Base-by-base conservation (phyloP, 208 protist genomes). In the Crithidia sp. region DNA sequence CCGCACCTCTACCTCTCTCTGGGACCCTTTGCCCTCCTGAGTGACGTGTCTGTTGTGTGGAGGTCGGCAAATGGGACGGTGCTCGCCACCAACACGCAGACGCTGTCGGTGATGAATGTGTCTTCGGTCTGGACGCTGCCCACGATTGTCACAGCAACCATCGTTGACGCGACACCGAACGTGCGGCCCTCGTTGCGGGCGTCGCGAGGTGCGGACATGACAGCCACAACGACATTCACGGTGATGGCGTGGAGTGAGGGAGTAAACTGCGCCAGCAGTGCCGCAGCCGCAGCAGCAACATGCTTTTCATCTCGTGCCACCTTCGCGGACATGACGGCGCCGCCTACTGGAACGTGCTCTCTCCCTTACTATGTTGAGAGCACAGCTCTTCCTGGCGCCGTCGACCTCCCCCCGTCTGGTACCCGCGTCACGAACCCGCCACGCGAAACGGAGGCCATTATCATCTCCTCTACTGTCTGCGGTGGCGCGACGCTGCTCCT, bases 1-100 rank as follows among this genome's bases (percentile, higher is more conserved):
- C 40, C 36, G 36, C 37, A 44, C 10, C 62, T 80, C 54, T 65
- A 72, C 50, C 73, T 87, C 13, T 76, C 55, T 19, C 55, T 82
- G 5, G 81, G 83, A 12, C 10, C 65, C 6, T 81, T 88, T 40
- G 77, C 60, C 19, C 63, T 57, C 14, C 73, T 83, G 56, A 79
- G 68, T 57, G 77, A 83, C 68, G 72, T 91, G 28, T 17, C 52
- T 9, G 66, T 87, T 7, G 39, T 28, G 6, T 91, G 87, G 87
- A 58, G 59, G 44, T 41, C 53, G 13, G 63, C 77, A 14, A 53
- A 68, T 12, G 69, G 65, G 54, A 52, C 52, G 17, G 40, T 65
- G 49, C 62, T 81, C 13, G 63, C 71, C 28, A 70, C 54, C 13
- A 57, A 71, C 44, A 62, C 44, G 19, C 55, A 72, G 40, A 52